Conservation (phyloP, 495 filamentous ascomycete genomes). For the Parathielavia hyrcaniae region DNA sequence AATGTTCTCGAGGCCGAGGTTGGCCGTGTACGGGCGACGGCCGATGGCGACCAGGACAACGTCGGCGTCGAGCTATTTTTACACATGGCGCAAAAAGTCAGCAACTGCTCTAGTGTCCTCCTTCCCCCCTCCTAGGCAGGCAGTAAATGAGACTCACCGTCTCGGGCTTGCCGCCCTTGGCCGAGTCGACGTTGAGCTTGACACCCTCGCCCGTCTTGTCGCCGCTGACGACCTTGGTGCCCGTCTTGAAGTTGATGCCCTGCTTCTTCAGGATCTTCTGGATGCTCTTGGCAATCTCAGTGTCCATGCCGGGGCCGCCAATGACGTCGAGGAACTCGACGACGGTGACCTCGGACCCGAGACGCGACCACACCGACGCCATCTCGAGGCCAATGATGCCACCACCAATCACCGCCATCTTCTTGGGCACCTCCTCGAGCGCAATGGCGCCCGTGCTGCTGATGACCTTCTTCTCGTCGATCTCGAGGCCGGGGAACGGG, state of each 20-base stretch:
- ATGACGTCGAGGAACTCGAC: conserved; percentile 96
- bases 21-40: conserved; percentile 86
- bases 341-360: conserved; percentile 91
- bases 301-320: conserved; percentile 95
- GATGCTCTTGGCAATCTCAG: conserved; percentile 82
- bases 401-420: conserved; percentile 95
- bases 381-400: conserved; percentile 99
- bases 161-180: conserved; percentile 94
- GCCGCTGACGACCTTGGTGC: conserved; percentile 87
- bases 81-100: background rate
- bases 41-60: conserved; percentile 97
- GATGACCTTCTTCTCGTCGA: conserved; percentile 95
- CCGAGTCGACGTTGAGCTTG: conserved; percentile 77
- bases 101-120: too few species aligned
- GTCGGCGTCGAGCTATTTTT: conserved; percentile 85
- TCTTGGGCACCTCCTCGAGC: conserved; percentile 85
- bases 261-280: conserved; percentile 95
- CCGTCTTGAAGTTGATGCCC: conserved; percentile 96
- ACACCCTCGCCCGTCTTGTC: conserved; percentile 70
- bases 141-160: conserved; percentile 58
- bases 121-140: background rate
- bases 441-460: conserved; percentile 93
- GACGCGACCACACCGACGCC: conserved; percentile 93
- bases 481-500: conserved; percentile 89
- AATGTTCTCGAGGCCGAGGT: conserved; percentile 86